phyloP scores from a whole-genome alignment of 495 filamentous ascomycete species.

The Tuber umbilicatum region DNA sequence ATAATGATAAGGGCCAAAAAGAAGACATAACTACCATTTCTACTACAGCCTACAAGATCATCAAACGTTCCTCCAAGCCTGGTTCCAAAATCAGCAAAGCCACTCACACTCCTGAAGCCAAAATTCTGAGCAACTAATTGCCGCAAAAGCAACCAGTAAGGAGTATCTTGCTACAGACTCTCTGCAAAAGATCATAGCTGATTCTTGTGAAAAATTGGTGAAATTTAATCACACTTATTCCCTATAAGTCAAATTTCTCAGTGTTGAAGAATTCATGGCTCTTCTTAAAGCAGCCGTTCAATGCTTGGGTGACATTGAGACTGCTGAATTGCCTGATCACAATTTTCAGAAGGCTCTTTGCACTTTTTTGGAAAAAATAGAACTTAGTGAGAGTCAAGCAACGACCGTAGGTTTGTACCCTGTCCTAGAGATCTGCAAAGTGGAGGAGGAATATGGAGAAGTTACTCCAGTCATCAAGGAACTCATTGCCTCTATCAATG shows the following conservation, averaged over 20 bases:
- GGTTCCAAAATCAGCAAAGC: no score
- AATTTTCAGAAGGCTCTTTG: not conserved
- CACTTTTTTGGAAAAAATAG: not conserved
- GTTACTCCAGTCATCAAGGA: not conserved
- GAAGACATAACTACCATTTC: no score
- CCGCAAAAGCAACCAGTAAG: not conserved
- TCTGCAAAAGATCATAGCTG: not conserved
- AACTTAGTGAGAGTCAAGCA: not conserved
- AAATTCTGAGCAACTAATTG: not conserved
- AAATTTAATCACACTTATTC: not conserved
- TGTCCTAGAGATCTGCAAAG: not conserved
- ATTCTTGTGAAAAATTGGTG: not conserved
- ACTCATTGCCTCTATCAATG: not conserved
- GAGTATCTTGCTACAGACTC: not conserved
- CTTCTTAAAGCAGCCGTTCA: not conserved
- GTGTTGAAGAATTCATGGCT: not conserved
- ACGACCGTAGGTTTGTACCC: not conserved
- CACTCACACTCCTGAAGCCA: no score
- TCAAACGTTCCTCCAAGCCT: no score
- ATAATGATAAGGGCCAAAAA: no score
- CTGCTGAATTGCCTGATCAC: not conserved
- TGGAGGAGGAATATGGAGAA: not conserved
- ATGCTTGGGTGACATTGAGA: not conserved
- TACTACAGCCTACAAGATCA: no score
- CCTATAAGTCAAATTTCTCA: not conserved